Conservation (phyloP, 805 yeast genomes). For the Candida bentonensis region DNA sequence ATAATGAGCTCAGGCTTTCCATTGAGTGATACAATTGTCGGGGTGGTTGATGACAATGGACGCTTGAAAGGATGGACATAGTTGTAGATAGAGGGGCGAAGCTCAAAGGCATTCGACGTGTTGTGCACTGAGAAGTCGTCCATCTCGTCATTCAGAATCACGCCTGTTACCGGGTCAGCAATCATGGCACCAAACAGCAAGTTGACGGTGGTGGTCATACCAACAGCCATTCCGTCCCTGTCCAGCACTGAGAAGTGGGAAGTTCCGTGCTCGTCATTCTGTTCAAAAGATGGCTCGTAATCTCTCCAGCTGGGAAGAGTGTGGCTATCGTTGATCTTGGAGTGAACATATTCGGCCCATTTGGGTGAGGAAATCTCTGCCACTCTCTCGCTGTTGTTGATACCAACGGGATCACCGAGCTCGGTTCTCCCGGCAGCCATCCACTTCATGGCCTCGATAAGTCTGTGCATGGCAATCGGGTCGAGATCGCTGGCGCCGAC, state of each 20-base stretch:
- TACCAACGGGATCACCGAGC: constrained; percentile 50
- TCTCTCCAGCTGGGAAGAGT: constrained; percentile 53
- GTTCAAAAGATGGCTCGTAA: constrained; percentile 67
- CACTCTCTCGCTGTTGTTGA: constrained; percentile 25
- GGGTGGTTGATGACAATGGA: constrained; percentile 75
- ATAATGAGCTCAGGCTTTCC: constrained; percentile 49
- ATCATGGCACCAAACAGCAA: constrained; percentile 70
- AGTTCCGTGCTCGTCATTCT: constrained; percentile 79
- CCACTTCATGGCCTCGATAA: constrained; percentile 89
- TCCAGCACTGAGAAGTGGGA: constrained; percentile 78
- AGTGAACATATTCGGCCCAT: constrained; percentile 43
- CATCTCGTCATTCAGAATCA: constrained; percentile 81
- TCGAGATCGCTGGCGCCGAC: constrained; percentile 29
- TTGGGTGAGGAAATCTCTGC: constrained; percentile 31
- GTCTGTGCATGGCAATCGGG: constrained; percentile 42
- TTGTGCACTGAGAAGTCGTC: constrained; percentile 79
- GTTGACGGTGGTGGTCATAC: constrained; percentile 82
- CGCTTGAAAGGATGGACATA: constrained; percentile 62
- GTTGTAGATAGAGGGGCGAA: constrained; percentile 71
- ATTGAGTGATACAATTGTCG: constrained; percentile 33
- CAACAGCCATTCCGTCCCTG: constrained; percentile 57
- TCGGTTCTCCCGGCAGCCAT: constrained; percentile 75
- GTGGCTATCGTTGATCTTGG: constrained; percentile 36
- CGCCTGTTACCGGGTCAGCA: constrained; percentile 69
- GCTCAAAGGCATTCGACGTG: constrained; percentile 58